Base-by-base conservation (phyloP, 139 green algal species). In the Coccomyxa sp. region DNA sequence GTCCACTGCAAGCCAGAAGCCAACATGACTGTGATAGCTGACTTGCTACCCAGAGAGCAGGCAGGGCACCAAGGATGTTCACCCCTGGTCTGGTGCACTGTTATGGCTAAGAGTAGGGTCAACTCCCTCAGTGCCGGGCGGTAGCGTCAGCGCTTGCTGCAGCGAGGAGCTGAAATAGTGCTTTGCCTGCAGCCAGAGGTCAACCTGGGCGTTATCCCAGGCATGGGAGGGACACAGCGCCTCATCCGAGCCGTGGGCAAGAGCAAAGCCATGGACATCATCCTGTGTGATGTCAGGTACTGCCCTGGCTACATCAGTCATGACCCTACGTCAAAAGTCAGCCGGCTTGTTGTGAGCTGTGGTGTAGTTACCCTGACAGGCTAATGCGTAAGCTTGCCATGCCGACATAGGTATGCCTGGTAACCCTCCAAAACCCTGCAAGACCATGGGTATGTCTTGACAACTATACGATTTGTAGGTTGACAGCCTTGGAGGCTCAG, bases 211-310 rank as follows among this genome's bases (percentile, higher is more conserved):
- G 83, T 93, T 0, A 91, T 95, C 55, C 91, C 91, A 9, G 91
- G 90, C 31, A 92, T 93, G 86, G 91, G 91, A 35, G 91, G 82
- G 55, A 96, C 91, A 5, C 91, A 95, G 86, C 79, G 91, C 22
- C 82, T 95, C 39, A 84, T 86, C 16, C 80, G 89, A 22, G 78
- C 79, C 1, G 83, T 94, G 34, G 91, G 91, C 70, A 89, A 91
- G 74, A 80, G 81, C 33, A 84, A 85, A 22, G 90, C 91, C 14
- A 95, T 95, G 90, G 91, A 96, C 35, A 81, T 96, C 70, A 85
- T 94, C 34, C 82, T 95, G 6, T 91, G 88, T 14, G 88, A 86
- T 24, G 39, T 18, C 29, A 81, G 77, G 77, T 76, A 12, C 10
- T 31, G 14, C 50, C 3, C 27, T 22, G 50, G 50, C 50, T 64